Evolutionary conservation across 2,329 filamentous ascomycete species (phyloP), one percentile per base, ranked within the genome.

Genomic region (Alternaria rosae): DNA sequence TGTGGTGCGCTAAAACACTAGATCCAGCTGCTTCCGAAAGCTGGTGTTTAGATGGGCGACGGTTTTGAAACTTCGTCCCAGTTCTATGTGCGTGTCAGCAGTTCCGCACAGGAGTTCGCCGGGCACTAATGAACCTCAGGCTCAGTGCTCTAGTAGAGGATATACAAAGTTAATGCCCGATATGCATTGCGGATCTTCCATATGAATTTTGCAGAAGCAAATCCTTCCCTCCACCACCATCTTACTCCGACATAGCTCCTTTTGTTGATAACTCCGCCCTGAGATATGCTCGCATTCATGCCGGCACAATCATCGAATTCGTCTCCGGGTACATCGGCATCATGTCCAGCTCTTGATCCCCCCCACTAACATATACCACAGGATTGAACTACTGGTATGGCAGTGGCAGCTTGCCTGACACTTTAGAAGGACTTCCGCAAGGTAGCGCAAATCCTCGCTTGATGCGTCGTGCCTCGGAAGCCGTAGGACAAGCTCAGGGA

Each of bases 251-350:
- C 67, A 70, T 69, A 72, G 59, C 57, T 61, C 62, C 68, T 67
- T 64, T 60, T 55, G 62, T 64, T 65, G 67, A 68, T 62, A 64
- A 25, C 51, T 58, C 64, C 60, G 50, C 65, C 45, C 61, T 67
- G 64, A 74, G 73, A 73, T 61, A 78, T 78, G 76, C 69, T 78
- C 60, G 75, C 73, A 70, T 68, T 75, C 73, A 78, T 78, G 76
- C 72, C 75, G 75, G 66, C 74, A 64, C 73, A 75, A 68, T 68
- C 73, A 43, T 67, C 71, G 64, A 74, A 76, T 59, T 73, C 75
- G 52, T 73, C 74, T 61, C 72, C 75, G 62, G 73, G 76, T 78
- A 68, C 65, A 67, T 50, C 55, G 54, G 57, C 56, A 44, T 15
- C 51, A 59, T 25, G 21, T n/a, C 42, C 50, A 57, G n/a, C 35